A percentile compares a stretch with the other conserved stretches of the same genome.
These are phyloP conservation scores for Kalmusia sp. DNA, from an alignment of 2,329 filamentous ascomycete species.

Conservation along the genomic window DNA sequence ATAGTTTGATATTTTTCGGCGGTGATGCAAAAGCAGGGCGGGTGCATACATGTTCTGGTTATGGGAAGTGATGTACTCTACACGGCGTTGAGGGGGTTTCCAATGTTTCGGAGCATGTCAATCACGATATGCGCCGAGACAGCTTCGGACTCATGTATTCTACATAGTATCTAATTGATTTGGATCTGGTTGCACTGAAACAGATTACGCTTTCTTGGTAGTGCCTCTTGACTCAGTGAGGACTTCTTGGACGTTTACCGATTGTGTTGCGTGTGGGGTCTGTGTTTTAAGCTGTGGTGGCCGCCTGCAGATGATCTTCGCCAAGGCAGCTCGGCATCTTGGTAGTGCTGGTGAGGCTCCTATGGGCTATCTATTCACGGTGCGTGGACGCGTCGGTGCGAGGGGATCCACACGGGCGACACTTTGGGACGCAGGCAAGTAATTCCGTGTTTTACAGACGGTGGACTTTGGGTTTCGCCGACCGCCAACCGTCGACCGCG, in stretches of 20 bases:
- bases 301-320: conserved; percentile 4
- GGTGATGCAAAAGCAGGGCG: conserved; percentile 31
- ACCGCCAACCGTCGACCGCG: background rate
- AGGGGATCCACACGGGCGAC: background rate
- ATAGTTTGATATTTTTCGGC: conserved; percentile 34
- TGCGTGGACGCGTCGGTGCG: background rate
- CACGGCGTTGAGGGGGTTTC: conserved; percentile 35
- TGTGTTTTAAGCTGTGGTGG: conserved; percentile 2
- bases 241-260: background rate
- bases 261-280: background rate
- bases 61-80: conserved; percentile 35
- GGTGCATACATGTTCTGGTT: conserved; percentile 22
- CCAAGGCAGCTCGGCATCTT: conserved; percentile 1
- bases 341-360: background rate
- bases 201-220: background rate
- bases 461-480: conserved; percentile 1
- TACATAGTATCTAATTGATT: conserved; percentile 25
- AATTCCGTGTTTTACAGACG: background rate
- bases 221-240: too few relatives aligned
- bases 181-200: background rate
- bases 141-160: conserved; percentile 33
- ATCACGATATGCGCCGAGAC: conserved; percentile 20
- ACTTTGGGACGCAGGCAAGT: background rate
- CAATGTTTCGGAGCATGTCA: conserved; percentile 19
- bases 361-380: background rate